A percentile compares a stretch with the other conserved stretches of the same genome.
Conservation (phyloP, 371 early-diverging fungal species). For the Phascolomyces articulosus region DNA sequence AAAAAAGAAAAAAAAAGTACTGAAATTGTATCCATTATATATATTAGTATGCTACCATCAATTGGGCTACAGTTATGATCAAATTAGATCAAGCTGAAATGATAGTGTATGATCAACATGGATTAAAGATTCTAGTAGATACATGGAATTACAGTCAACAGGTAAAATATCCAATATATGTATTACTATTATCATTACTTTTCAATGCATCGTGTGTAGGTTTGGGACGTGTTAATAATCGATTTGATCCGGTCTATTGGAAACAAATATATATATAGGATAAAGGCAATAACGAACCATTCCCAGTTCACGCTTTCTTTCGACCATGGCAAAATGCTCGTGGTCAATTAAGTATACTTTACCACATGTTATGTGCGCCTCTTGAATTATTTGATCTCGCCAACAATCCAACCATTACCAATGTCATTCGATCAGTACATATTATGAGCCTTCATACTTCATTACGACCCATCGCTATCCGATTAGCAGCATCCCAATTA, state of each 20-base stretch:
- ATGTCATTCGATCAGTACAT: constrained; percentile 52
- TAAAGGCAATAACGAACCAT: constrained; percentile 30
- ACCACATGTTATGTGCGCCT: constrained; percentile 61
- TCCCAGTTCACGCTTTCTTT: constrained; percentile 75
- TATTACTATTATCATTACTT: too few relatives aligned
- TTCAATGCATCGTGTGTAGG: too few relatives aligned
- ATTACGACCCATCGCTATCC: constrained; percentile 51
- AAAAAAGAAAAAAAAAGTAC: background rate
- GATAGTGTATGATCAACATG: constrained; percentile 55
- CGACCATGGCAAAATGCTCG: constrained; percentile 74
- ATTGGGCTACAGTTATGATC: constrained; percentile 66
- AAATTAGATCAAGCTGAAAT: constrained; percentile 73
- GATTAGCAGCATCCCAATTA: constrained; percentile 62
- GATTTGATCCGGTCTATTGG: too few relatives aligned
- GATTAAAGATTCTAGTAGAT: constrained; percentile 63
- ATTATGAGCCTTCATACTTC: constrained; percentile 49
- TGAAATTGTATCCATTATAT: background rate
- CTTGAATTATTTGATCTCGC: constrained; percentile 55
- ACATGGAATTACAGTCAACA: constrained; percentile 63
- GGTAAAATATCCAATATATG: constrained; percentile 42
- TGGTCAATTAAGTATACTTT: constrained; percentile 76
- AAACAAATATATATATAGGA: constrained; percentile 20
- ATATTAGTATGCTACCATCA: constrained; percentile 59
- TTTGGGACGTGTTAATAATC: too few relatives aligned
- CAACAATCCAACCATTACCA: constrained; percentile 35